Evolutionary conservation across 106 monocot species (phyloP), one percentile per base, ranked within the genome.

Genomic region (Xerophyta viscosa): DNA sequence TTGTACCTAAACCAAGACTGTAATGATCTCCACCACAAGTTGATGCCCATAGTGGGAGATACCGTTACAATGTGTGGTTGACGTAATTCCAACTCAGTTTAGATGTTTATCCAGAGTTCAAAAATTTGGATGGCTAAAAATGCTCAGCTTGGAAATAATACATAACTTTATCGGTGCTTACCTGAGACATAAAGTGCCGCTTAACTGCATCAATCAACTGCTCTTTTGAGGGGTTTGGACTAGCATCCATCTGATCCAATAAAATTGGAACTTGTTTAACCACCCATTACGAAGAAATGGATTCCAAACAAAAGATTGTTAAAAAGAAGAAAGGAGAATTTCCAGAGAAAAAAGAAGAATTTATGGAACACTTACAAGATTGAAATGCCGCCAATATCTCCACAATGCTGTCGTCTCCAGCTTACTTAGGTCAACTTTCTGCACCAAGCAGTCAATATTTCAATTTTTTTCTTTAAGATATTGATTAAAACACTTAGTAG

Each of bases 181-280:
- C 88, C 82, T 78, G 82, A 24, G 88, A 82, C 65, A 70, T 65
- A 61, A 88, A 88, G 67, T 88, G 88, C 63, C 82, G 78, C 69
- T 88, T 75, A 52, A 88, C 88, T 2, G 57, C 76, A 31, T 82
- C 81, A 14, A 88, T 60, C 68, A 88, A 44, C 72, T 88, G 82
- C 61, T 88, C 82, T 54, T 79, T 88, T 8, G 88, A 88, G n/a
- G 88, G 88, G 63, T 82, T 82, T 29, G 77, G 82, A 64, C 48
- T 60, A 2, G 66, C 65, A 57, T 63, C 69, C 62, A 86, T 46
- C 77, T 79, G 62, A 31, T 31, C 11, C 19, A 20, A 14, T 12
- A 27, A 54, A 20, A 10, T n/a, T n/a, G n/a, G n/a, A n/a, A n/a
- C n/a, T n/a, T n/a, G n/a, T n/a, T n/a, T n/a, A 24, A 51, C 8